phyloP scores from a whole-genome alignment of 495 filamentous ascomycete genomes.

The Lentithecium fluviatile region DNA sequence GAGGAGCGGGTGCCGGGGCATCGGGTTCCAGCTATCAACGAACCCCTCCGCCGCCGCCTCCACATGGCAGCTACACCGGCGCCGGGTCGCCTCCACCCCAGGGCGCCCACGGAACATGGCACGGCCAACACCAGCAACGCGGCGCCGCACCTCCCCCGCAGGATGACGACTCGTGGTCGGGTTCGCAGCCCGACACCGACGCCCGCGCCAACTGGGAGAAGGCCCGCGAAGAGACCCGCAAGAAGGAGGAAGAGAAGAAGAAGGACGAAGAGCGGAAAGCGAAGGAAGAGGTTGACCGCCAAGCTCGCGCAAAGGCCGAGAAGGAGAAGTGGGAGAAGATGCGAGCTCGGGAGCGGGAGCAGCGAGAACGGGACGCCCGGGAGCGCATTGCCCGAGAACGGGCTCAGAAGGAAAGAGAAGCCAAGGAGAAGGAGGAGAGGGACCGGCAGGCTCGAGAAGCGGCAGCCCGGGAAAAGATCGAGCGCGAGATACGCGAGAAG shows the following conservation, averaged over 20 bases:
- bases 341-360: constrained; percentile 45
- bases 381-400: constrained; percentile 46
- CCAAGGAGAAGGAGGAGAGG: constrained; percentile 41
- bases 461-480: constrained; percentile 35
- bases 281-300: constrained; percentile 45
- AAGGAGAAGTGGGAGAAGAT: constrained; percentile 50
- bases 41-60: constrained; percentile 6
- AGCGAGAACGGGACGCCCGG: constrained; percentile 44
- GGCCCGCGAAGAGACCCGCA: constrained; percentile 63
- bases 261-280: constrained; percentile 48
- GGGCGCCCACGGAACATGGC: constrained; percentile 20
- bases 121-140: constrained; percentile 22
- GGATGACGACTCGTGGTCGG: constrained; percentile 13
- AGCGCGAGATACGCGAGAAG: constrained; percentile 41
- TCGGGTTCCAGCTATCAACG: constrained; percentile 22
- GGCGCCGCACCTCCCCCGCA: constrained; percentile 30
- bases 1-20: constrained; percentile 11
- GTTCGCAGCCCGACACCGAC: constrained; percentile 28
- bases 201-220: constrained; percentile 61
- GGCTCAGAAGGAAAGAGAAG: constrained; percentile 50
- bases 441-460: constrained; percentile 41
- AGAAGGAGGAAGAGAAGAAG: constrained; percentile 50
- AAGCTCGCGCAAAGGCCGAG: constrained; percentile 44
- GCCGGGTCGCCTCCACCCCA: constrained; percentile 25
- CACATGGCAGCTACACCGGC: constrained; percentile 31